Evolutionary conservation across 495 filamentous ascomycete genomes (phyloP), one percentile per base, ranked within the genome.

Genomic region (Penicillium subrubescens): DNA sequence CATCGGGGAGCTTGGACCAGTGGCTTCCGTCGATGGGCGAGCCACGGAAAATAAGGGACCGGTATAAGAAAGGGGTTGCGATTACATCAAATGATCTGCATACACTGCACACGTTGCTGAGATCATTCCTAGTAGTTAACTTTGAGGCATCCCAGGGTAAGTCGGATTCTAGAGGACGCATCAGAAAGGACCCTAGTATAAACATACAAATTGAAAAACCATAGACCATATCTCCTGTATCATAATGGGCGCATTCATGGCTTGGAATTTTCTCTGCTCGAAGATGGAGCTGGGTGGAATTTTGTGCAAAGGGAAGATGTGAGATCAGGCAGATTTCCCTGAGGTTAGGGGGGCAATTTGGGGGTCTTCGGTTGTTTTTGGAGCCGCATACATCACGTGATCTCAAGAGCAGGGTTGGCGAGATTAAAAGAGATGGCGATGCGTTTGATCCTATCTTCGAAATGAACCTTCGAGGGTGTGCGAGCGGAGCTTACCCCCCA

Each of bases 21-120:
- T 48, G 43, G 11, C 43, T 19, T 48, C 43, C 43, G 19, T 48
- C 11, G 19, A 48, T 23, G 21, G 43, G 19, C 2, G n/a, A 19
- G 21, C 23, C 43, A 23, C 54, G 31, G 3, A 64, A 58, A 11
- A 59, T 53, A 44, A 59, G 43, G 19, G 61, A 64, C 27, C 46
- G 61, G 55, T 64, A 64, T 33, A 64, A 43, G 8, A 64, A 17
- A 25, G 61, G 61, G 14, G 46, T 64, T 21, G 61, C 61, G 17
- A 64, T 44, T 12, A 19, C 35, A 39, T 64, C 46, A 27, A 58
- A 64, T 29, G 23, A 14, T 58, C 34, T 52, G 12, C 19, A 64
- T 21, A 64, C 61, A 19, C 15, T 12, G 25, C 61, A 64, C 8
- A 59, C 41, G 15, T 52, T 59, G 33, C n/a, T 44, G 31, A 64